Base-by-base conservation (phyloP, 1,284 basidiomycete genomes). In the Microbotryum saponariae region DNA sequence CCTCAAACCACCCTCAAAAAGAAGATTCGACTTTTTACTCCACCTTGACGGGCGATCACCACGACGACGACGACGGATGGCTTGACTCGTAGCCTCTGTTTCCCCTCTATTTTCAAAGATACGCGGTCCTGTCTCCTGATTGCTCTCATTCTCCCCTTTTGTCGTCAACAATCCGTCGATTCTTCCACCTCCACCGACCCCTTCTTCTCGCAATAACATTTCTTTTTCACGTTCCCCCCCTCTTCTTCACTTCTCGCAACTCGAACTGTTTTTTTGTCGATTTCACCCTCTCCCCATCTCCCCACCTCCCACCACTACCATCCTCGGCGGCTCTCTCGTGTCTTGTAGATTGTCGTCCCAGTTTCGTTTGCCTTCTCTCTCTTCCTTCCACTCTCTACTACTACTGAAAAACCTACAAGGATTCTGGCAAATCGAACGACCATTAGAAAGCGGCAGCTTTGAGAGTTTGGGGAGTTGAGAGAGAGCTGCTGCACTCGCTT, bases 281-380 rank as follows among this genome's bases (percentile, higher is more conserved):
- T 18, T 50, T 25, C 14, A 16, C 3, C 9, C 29, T 27, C 16
- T 3, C 33, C 50, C 31, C 21, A 6, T 16, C 23, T 21, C 33
- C 29, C 42, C 42, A 23, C 23, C 57, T 33, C 54, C 54, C 44
- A 29, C 51, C 16, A 6, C 18, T 1, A 20, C 54, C n/a, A 47
- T 56, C 47, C 54, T 49, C 54, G 54, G 48, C 45, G 33, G 47
- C 46, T 54, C 42, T 27, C 42, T 27, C 50, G 18, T 52, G 45
- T 51, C 45, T 51, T 45, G 6, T 25, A 23, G 16, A 29, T 37
- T 54, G 37, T 45, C 54, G 54, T 27, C 50, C 51, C 44, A 16
- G 16, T 33, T 18, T 14, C 51, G 18, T 8, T 25, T 20, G n/a
- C 42, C 31, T 25, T 29, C 42, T 16, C 37, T 37, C 51, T 23